Evolutionary conservation across 202 grass and related monocot genomes (phyloP).

Genomic region (Miscanthus sacchariflorus): DNA sequence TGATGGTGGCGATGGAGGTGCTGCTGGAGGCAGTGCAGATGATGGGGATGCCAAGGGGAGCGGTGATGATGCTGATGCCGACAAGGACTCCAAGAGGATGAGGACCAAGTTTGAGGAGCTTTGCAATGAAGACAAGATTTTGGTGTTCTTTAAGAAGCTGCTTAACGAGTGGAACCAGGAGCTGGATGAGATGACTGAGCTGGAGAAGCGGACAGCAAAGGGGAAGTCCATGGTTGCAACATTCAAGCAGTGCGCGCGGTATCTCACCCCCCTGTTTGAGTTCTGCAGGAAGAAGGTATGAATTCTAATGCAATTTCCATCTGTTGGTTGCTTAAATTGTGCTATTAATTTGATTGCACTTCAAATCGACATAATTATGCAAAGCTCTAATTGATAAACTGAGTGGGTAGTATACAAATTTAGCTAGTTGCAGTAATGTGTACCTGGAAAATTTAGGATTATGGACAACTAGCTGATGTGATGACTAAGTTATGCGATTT

Average conservation of each 20-base stretch:
- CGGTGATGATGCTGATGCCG: constrained; percentile 72
- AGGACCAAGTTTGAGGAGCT: constrained; percentile 89
- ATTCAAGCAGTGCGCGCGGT: constrained; percentile 92
- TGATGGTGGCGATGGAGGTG: constrained; percentile 49
- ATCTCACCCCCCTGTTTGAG: constrained; percentile 93
- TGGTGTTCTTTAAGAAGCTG: constrained; percentile 95
- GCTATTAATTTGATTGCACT: not conserved
- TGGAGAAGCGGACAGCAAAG: constrained; percentile 83
- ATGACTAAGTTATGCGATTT: constrained; percentile 6
- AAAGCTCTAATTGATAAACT: not conserved
- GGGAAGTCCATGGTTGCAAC: constrained; percentile 96
- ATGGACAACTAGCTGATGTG: not conserved
- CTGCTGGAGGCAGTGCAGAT: constrained; percentile 45
- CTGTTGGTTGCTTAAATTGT: constrained; percentile 4
- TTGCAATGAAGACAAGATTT: constrained; percentile 90
- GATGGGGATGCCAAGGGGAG: constrained; percentile 62
- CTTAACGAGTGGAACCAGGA: constrained; percentile 98
- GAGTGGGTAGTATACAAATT: constrained; percentile 1
- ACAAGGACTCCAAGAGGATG: constrained; percentile 86
- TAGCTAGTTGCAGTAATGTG: not conserved
- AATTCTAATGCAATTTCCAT: not conserved
- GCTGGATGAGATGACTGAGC: constrained; percentile 78
- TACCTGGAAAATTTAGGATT: not conserved
- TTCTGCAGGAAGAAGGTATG: constrained; percentile 99
- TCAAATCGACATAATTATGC: not conserved